phyloP scores from a whole-genome alignment of 2,329 filamentous ascomycete species.

The Fusarium haematococcum region DNA sequence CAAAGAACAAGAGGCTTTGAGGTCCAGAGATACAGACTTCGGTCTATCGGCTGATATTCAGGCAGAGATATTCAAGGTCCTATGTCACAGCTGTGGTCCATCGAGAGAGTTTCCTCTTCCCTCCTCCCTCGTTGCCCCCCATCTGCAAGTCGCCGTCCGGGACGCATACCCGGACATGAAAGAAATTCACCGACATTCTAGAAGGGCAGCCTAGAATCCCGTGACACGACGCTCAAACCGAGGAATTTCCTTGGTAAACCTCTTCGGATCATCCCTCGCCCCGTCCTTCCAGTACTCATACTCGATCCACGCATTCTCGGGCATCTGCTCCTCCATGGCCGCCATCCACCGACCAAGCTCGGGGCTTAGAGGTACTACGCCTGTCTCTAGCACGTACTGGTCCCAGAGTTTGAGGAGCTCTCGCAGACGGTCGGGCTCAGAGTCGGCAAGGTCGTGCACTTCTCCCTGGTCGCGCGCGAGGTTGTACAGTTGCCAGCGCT shows the following conservation, averaged over 20 bases:
- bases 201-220: conserved; percentile 8
- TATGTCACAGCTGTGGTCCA: neutral
- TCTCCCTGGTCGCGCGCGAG: conserved; percentile 64
- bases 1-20: neutral
- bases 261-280: conserved; percentile 57
- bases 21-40: neutral
- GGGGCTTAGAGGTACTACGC: conserved; percentile 47
- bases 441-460: conserved; percentile 56
- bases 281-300: conserved; percentile 70
- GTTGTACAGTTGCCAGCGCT: conserved; percentile 70
- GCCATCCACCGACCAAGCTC: conserved; percentile 69
- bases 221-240: conserved; percentile 30
- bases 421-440: conserved; percentile 57
- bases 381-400: conserved; percentile 58
- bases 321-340: conserved; percentile 73
- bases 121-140: neutral
- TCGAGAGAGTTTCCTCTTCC: neutral
- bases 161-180: neutral
- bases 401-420: conserved; percentile 67
- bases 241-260: conserved; percentile 46
- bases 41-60: too few relatives aligned
- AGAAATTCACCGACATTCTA: conserved; percentile 9
- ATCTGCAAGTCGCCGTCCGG: neutral
- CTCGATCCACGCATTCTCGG: conserved; percentile 74
- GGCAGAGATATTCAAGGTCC: too few relatives aligned